These are phyloP conservation scores for Fusarium sp. DNA, from an alignment of 2,329 filamentous ascomycete species.

Conservation along the genomic window DNA sequence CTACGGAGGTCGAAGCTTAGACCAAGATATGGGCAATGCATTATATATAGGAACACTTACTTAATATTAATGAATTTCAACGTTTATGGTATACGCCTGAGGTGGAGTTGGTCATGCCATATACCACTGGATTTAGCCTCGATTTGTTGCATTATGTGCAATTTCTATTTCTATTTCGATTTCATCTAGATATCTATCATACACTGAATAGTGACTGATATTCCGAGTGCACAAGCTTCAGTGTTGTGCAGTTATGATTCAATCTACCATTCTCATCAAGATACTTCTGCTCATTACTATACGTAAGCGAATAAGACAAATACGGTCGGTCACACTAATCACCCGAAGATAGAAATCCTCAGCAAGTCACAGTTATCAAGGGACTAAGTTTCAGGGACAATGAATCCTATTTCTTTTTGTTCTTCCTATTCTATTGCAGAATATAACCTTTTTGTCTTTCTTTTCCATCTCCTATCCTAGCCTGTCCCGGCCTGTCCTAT, in stretches of 20 bases:
- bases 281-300: neutral
- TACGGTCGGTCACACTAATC: neutral
- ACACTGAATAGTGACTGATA: neutral
- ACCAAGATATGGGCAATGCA: neutral
- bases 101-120: conserved; percentile 6
- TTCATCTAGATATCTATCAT: neutral
- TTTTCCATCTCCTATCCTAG: conserved; percentile 24
- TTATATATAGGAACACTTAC: conserved; percentile 10
- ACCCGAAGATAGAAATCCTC: neutral
- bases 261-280: neutral
- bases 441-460: conserved; percentile 40
- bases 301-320: no score
- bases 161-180: neutral
- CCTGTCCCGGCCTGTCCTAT: conserved; percentile 11
- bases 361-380: neutral
- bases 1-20: conserved; percentile 37
- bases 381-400: conserved; percentile 16
- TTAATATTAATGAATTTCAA: conserved; percentile 22
- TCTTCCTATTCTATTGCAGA: conserved; percentile 40
- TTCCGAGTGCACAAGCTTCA: neutral
- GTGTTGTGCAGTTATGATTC: neutral
- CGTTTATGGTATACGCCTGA: conserved; percentile 8
- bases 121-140: neutral
- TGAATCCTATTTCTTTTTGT: conserved; percentile 35
- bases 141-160: no score